phyloP scores from a whole-genome alignment of 805 yeast species.

The Candida yuanshanica region DNA sequence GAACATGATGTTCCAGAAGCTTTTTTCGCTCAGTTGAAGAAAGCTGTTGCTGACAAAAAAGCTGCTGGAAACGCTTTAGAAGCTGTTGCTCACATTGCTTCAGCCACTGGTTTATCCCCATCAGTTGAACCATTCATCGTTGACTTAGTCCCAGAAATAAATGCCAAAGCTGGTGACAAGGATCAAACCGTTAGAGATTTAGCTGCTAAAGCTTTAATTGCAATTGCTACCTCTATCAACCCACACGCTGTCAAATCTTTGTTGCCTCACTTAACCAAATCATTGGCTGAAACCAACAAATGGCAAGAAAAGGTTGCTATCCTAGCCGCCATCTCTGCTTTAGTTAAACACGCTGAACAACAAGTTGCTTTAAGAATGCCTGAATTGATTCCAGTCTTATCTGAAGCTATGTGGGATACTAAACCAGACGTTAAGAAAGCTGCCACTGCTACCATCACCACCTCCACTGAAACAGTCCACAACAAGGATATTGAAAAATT shows the following conservation, averaged over 20 bases:
- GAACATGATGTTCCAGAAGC: slow-evolving; percentile 96
- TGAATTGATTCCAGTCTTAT: slow-evolving; percentile 95
- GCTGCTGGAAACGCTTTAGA: slow-evolving; percentile 73
- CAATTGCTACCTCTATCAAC: slow-evolving; percentile 77
- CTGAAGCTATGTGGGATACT: slow-evolving; percentile 99
- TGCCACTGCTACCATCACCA: slow-evolving; percentile 92
- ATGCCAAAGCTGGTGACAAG: slow-evolving; percentile 88
- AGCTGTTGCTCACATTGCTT: slow-evolving; percentile 82
- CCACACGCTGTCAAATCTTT: slow-evolving; percentile 90
- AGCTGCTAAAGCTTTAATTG: slow-evolving; percentile 71
- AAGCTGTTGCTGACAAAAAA: slow-evolving; percentile 79
- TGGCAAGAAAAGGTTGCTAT: slow-evolving; percentile 98
- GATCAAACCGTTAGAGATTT: slow-evolving; percentile 63
- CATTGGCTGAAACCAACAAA: slow-evolving; percentile 72
- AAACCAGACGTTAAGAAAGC: slow-evolving; percentile 96
- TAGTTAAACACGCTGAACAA: slow-evolving; percentile 91
- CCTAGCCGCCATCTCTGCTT: slow-evolving; percentile 74
- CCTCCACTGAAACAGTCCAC: slow-evolving; percentile 95
- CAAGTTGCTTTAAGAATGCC: slow-evolving; percentile 99
- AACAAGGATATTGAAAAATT: slow-evolving; percentile 99
- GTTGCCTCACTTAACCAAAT: slow-evolving; percentile 70
- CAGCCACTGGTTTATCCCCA: slow-evolving; percentile 72
- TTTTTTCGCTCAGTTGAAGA: slow-evolving; percentile 74
- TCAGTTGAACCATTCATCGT: slow-evolving; percentile 95
- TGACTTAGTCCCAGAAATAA: slow-evolving; percentile 62